Base-by-base conservation (phyloP, 2,329 filamentous ascomycete species). In the Ceratocystis alfenasii region DNA sequence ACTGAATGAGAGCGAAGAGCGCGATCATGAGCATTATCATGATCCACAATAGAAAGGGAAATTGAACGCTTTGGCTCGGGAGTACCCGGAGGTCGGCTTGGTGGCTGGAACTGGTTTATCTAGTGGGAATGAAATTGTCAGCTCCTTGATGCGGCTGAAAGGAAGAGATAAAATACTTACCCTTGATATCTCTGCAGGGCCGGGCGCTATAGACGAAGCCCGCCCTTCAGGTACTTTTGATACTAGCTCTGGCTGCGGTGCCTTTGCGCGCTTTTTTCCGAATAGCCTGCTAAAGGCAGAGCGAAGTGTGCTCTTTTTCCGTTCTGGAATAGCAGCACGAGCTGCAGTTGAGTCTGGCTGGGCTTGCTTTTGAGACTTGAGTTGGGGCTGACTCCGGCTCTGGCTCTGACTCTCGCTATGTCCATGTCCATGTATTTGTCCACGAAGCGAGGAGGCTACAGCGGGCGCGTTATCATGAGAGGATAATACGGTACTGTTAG, bases 1-100 rank as follows among this genome's bases (percentile, higher is more conserved):
- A 85, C 75, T 1, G 84, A 85, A 71, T 87, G 83, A 12, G 84
- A 86, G 57, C 83, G 78, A 46, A 87, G 72, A 1, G 84, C 83
- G 55, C 81, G 78, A 68, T 84, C 82, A 68, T 80, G 83, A 70
- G 87, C 83, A 59, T 80, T 83, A 68, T 84, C 82, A 68, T 80
- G 83, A 70, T 87, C 83, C 50, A 80, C 83, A 63, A 86, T 78
- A 7, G 83, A 83, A 41, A 85, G 70, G 4, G 84, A 86, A 3
- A 78, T 77, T 6, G 83, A 83, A 65, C 83, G 80, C 70, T 84
- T 82, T 20, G 77, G 74, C 68, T 78, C 78, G 10, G 28, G 36
- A 25, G 50, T 62, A 25, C 50, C 20, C 17, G 53, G 25, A 3
- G 53, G 44, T n/a, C 28, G 53, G 12, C 17, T 48, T 22, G 22